Evolutionary conservation across 1,284 basidiomycete species (phyloP).

Genomic region (Sanguinoderma infundibulare): DNA sequence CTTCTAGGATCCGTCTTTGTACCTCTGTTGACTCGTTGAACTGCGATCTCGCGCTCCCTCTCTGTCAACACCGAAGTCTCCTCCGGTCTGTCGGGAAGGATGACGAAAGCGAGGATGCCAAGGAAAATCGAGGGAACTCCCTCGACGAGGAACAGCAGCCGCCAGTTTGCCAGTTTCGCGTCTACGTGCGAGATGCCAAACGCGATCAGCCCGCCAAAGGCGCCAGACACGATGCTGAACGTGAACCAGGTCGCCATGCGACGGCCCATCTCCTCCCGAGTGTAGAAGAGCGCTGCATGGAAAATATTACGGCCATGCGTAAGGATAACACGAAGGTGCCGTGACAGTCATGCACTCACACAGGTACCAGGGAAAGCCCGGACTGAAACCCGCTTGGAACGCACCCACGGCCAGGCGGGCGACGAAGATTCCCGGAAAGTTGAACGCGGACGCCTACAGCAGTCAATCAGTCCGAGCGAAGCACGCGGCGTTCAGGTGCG

Average conservation of each 20-base stretch:
- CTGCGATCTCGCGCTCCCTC: slow-evolving; percentile 71
- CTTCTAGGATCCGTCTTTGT: slow-evolving; percentile 68
- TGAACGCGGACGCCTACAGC: slow-evolving; percentile 58
- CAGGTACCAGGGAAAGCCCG: slow-evolving; percentile 76
- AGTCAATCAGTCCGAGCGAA: neutral
- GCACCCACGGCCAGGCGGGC: slow-evolving; percentile 65
- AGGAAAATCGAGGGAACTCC: slow-evolving; percentile 74
- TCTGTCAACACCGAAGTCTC: slow-evolving; percentile 72
- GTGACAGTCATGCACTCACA: slow-evolving; percentile 42
- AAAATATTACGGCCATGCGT: slow-evolving; percentile 22
- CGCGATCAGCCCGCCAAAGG: slow-evolving; percentile 77
- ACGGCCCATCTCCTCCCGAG: slow-evolving; percentile 70
- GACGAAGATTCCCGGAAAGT: slow-evolving; percentile 61
- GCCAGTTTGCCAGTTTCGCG: slow-evolving; percentile 59
- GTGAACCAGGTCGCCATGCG: slow-evolving; percentile 81
- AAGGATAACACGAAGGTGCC: too few relatives aligned
- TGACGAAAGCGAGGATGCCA: slow-evolving; percentile 64
- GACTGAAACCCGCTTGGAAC: slow-evolving; percentile 77
- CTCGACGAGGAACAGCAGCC: slow-evolving; percentile 80
- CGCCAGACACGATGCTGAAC: slow-evolving; percentile 79
- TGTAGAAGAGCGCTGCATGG: slow-evolving; percentile 72
- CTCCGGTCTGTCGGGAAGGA: slow-evolving; percentile 82
- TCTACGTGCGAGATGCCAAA: slow-evolving; percentile 69
- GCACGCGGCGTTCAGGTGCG: neutral
- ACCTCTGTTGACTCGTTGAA: slow-evolving; percentile 76